phyloP scores from a whole-genome alignment of 192 early-diverging fungal genomes.

The Coemansia sp. region DNA sequence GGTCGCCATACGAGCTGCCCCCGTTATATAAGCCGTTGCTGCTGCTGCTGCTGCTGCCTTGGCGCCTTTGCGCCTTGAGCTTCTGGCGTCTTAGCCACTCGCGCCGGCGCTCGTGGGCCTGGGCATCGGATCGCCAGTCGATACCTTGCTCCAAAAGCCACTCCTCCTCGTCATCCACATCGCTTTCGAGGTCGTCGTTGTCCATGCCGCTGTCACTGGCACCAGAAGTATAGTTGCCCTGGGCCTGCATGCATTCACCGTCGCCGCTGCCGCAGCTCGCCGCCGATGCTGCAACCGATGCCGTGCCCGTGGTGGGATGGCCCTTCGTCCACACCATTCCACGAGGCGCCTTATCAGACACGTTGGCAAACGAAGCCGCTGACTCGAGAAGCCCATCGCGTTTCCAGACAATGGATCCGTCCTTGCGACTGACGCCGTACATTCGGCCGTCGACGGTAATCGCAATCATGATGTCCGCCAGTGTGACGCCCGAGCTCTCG shows the following conservation, averaged over 20 bases:
- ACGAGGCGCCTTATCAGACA: background rate
- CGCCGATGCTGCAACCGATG: background rate
- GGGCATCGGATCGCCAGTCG: conserved; percentile 47
- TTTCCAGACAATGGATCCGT: conserved; percentile 47
- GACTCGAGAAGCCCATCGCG: conserved; percentile 28
- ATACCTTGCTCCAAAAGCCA: conserved; percentile 53
- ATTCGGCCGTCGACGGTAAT: conserved; percentile 46
- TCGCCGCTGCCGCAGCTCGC: background rate
- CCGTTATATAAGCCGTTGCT: too few species aligned
- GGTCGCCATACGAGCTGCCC: background rate
- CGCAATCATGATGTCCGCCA: conserved; percentile 47
- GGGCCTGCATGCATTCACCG: background rate
- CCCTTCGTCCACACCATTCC: conserved; percentile 43
- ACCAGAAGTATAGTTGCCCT: background rate
- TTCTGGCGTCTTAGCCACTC: conserved; percentile 22
- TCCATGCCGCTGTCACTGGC: background rate
- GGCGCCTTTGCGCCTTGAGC: background rate
- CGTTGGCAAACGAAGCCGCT: background rate
- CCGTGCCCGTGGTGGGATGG: conserved; percentile 2
- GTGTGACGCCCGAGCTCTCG: conserved; percentile 29
- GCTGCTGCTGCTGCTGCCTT: background rate
- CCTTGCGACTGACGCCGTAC: conserved; percentile 42
- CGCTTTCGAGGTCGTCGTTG: conserved; percentile 6
- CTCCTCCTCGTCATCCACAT: conserved; percentile 40
- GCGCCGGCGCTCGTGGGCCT: conserved; percentile 34